Evolutionary conservation across 208 protist species (phyloP).

Genomic region (Crithidia bombi): DNA sequence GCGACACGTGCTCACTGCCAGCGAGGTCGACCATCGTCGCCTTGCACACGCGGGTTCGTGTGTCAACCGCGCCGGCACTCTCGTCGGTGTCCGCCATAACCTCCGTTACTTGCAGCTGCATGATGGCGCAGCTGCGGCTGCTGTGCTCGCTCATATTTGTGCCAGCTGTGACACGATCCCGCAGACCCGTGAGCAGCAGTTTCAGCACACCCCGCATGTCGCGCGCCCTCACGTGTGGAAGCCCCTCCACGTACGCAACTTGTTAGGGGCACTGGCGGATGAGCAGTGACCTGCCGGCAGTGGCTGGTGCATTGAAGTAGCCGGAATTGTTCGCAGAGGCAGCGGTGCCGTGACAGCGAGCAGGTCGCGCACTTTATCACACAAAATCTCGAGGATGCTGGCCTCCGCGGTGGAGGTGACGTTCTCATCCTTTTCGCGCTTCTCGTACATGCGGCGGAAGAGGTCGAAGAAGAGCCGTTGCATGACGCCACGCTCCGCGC

Average conservation of each 20-base stretch:
- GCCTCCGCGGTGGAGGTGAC: conserved; percentile 72
- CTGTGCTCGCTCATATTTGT: conserved; percentile 96
- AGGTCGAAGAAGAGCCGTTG: conserved; percentile 77
- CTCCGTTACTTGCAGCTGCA: conserved; percentile 91
- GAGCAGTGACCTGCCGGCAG: conserved; percentile 38
- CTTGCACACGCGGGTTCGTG: conserved; percentile 65
- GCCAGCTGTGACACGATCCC: conserved; percentile 79
- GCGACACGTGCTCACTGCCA: conserved; percentile 94
- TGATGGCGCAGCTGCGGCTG: conserved; percentile 96
- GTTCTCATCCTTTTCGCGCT: conserved; percentile 64
- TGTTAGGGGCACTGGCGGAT: conserved; percentile 79
- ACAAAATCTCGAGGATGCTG: conserved; percentile 92
- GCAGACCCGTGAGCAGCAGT: conserved; percentile 63
- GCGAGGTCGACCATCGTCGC: conserved; percentile 98
- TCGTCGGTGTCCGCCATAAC: conserved; percentile 37
- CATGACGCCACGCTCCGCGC: conserved; percentile 75
- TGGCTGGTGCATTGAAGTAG: conserved; percentile 5
- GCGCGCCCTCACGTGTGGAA: conserved; percentile 61
- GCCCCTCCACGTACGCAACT: conserved; percentile 81
- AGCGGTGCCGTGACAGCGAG: conserved; percentile 27
- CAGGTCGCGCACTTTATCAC: conserved; percentile 85
- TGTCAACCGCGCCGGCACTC: conserved; percentile 57
- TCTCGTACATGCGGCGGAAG: conserved; percentile 68
- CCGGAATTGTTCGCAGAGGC: neutral
- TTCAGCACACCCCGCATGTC: conserved; percentile 57